A percentile compares a stretch with the other conserved stretches of the same genome.
phyloP scores from a whole-genome alignment of 306 rosid genomes.

The Malus asiatica region DNA sequence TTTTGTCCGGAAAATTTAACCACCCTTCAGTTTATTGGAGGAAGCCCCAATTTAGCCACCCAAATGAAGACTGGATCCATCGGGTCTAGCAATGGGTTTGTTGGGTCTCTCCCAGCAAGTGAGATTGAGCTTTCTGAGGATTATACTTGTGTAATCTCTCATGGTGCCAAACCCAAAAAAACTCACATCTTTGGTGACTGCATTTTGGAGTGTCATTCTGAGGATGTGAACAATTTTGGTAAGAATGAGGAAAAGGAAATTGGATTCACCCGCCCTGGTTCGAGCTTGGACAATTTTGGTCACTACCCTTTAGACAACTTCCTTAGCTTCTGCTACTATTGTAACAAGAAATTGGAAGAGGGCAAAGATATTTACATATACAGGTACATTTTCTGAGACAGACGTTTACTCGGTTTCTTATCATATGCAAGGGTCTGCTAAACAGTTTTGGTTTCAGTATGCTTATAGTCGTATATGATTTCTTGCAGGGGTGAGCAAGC shows the following conservation, averaged over 20 bases:
- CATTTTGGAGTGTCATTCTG: conserved; percentile 55
- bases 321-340: conserved; percentile 63
- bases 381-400: conserved; percentile 37
- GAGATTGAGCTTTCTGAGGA: conserved; percentile 89
- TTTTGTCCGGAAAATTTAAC: conserved; percentile 32
- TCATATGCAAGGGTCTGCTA: background rate
- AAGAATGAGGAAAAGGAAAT: conserved; percentile 39
- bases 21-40: conserved; percentile 36
- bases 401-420: background rate
- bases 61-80: conserved; percentile 20
- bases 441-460: background rate
- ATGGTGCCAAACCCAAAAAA: conserved; percentile 73
- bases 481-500: conserved; percentile 78
- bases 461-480: background rate
- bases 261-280: conserved; percentile 1
- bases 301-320: conserved; percentile 47
- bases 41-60: conserved; percentile 31
- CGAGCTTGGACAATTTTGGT: conserved; percentile 11
- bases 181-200: conserved; percentile 81
- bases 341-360: conserved; percentile 68
- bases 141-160: conserved; percentile 79
- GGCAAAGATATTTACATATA: conserved; percentile 84
- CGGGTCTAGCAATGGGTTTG: conserved; percentile 28
- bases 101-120: conserved; percentile 57
- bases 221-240: conserved; percentile 27